Percentiles rank a stretch among this genome's conserved stretches.
These are phyloP conservation scores for Kalmanozyma brasiliensis DNA, from an alignment of 1,284 basidiomycete species.

Conservation along the genomic window DNA sequence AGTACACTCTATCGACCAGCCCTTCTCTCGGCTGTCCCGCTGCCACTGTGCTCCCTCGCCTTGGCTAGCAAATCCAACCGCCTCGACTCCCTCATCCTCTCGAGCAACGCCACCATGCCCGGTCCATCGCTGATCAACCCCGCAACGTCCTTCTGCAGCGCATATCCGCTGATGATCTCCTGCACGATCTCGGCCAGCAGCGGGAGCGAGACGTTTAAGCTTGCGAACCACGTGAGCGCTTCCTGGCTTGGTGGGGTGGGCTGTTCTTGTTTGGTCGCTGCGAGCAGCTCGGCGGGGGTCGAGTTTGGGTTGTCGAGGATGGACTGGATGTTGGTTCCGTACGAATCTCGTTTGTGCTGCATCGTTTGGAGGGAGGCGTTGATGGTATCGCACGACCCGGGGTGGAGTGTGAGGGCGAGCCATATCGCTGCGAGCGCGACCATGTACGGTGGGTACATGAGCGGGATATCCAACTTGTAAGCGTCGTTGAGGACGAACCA, in stretches of 20 bases:
- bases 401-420: constrained; percentile 70
- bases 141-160: constrained; percentile 69
- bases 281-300: constrained; percentile 20
- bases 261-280: constrained; percentile 8
- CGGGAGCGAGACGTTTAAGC: constrained; percentile 83
- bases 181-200: constrained; percentile 87
- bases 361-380: constrained; percentile 9
- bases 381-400: constrained; percentile 28
- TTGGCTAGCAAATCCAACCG: constrained; percentile 5
- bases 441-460: constrained; percentile 91
- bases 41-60: constrained; percentile 8
- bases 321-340: constrained; percentile 66
- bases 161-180: constrained; percentile 88
- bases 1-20: constrained; percentile 13
- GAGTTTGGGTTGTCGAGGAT: constrained; percentile 8
- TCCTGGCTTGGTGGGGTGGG: constrained; percentile 68
- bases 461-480: constrained; percentile 87
- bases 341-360: constrained; percentile 3
- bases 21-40: neutral
- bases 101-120: constrained; percentile 36
- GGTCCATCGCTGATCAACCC: constrained; percentile 22
- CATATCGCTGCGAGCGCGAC: constrained; percentile 91
- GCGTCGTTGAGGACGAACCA: constrained; percentile 95
- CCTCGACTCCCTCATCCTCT: constrained; percentile 39
- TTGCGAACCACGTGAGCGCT: constrained; percentile 82